Base-by-base conservation (phyloP, 2,329 filamentous ascomycete species). In the Fusarium drepaniforme region DNA sequence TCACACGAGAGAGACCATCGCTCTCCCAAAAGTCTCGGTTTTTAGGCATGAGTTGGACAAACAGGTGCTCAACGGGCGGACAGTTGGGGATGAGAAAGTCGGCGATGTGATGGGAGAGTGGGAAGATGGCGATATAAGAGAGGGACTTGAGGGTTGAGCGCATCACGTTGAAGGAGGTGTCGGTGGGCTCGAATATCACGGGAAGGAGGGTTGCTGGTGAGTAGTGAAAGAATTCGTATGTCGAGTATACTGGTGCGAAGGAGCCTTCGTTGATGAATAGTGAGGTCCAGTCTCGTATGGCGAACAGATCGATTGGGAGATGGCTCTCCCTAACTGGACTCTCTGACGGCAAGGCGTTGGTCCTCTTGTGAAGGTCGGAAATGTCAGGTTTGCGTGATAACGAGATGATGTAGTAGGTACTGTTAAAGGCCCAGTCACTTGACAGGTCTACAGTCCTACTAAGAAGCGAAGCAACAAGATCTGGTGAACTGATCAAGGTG, bases 201-300 rank as follows among this genome's bases (percentile, higher is more conserved):
- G 86, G 85, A 2, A 94, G 83, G 66, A 93, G 86, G 16, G 91
- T 91, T 0, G 91, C 92, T 8, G 92, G 88, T 2, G 87, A 85
- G 53, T 90, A 90, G 40, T 91, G 85, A 78, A 92, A 94, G 82
- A 92, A 94, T 77, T 94, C 91, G 80, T 94, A 93, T 5, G 90
- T 91, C 57, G 88, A 88, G 82, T 94, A 96, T 8, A 90, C 92
- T 67, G 88, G 88, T n/a, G 93, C 88, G 6, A 91, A 94, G 0
- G 93, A 94, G 11, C 93, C 93, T 83, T 96, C 93, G 80, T 96
- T 96, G 73, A 95, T 89, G 3, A 89, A 84, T 0, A 95, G 77
- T 21, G 89, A 87, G 0, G 86, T 87, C 93, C 94, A 96, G 3
- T 88, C 88, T 1, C 89, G 87, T n/a, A 89, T 84, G 30, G 86